Evolutionary conservation across 2,329 filamentous ascomycete genomes (phyloP).

Genomic region (Curvularia verruculosa): DNA sequence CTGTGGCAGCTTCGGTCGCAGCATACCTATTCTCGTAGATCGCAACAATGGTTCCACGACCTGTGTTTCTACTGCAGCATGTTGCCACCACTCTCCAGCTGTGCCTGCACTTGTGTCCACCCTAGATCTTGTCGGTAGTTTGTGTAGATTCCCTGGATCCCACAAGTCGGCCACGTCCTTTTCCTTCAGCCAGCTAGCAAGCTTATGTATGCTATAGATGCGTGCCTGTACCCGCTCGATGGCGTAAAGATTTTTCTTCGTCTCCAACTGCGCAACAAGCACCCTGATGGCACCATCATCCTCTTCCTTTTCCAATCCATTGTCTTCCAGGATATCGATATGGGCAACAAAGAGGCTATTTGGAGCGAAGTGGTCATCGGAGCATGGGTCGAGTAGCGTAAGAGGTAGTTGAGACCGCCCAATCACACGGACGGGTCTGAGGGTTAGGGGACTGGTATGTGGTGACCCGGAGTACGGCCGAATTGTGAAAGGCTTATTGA

Average conservation of each 20-base stretch:
- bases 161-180: slow-evolving; percentile 54
- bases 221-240: slow-evolving; percentile 70
- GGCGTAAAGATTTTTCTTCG: slow-evolving; percentile 76
- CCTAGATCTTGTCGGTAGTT: slow-evolving; percentile 65
- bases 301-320: slow-evolving; percentile 11
- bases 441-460: slow-evolving; percentile 36
- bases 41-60: slow-evolving; percentile 25
- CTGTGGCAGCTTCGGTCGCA: slow-evolving; percentile 25
- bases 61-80: slow-evolving; percentile 31
- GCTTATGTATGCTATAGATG: slow-evolving; percentile 70
- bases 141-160: slow-evolving; percentile 45
- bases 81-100: slow-evolving; percentile 41
- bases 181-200: slow-evolving; percentile 70
- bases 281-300: slow-evolving; percentile 25
- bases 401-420: slow-evolving; percentile 47
- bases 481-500: slow-evolving; percentile 40
- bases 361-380: slow-evolving; percentile 28
- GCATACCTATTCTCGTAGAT: slow-evolving; percentile 40
- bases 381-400: slow-evolving; percentile 45
- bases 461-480: slow-evolving; percentile 39
- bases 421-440: slow-evolving; percentile 46
- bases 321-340: slow-evolving; percentile 41
- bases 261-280: slow-evolving; percentile 44
- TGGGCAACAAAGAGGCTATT: slow-evolving; percentile 45
- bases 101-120: background rate